Evolutionary conservation across 176 grass and related monocot genomes (phyloP), one percentile per base, ranked within the genome.

Genomic region (Triticum monococcum): DNA sequence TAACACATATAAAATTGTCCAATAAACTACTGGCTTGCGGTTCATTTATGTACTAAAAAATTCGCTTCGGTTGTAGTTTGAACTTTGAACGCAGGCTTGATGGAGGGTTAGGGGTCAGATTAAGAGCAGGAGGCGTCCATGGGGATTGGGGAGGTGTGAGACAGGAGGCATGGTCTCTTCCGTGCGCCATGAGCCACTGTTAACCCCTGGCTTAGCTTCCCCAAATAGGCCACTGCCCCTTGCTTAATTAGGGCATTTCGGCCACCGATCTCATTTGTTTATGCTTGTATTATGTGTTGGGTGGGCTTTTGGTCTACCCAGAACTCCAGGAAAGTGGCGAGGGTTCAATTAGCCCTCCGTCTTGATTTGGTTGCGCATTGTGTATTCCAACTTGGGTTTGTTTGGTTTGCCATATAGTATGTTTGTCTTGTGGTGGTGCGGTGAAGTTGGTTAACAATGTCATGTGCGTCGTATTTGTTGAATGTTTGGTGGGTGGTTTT

Each of bases 101-200:
- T 73, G 38, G 71, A 78, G 72, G 37, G 38, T 37, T 81, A 64
- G 64, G 84, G 64, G 64, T 64, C 79, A 83, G 10, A 74, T 74
- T 18, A 73, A 78, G 50, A 86, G 78, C 14, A 71, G 64, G 64
- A 37, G 73, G 30, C 79, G 73, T n/a, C n/a, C n/a, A n/a, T n/a
- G n/a, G n/a, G n/a, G n/a, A n/a, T n/a, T 48, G 33, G 37, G 79
- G 24, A 65, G 48, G 43, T 36, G 25, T 48, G 18, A 9, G 5
- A 35, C 25, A 30, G 16, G 5, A 24, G 22, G 59, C 59, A 25
- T 3, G 73, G 85, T 37, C 89, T 36, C 81, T 80, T 87, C 85
- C 30, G 7, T 69, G 52, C 68, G 0, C 76, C 50, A 88, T 38
- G 89, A 31, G 68, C 68, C 89, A 75, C 60, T 81, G 16, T 72